Percentiles rank a stretch among this genome's conserved stretches.
These are phyloP conservation scores for Voacanga thouarsii DNA, from an alignment of 257 asterid genomes.

Conservation along the genomic window DNA sequence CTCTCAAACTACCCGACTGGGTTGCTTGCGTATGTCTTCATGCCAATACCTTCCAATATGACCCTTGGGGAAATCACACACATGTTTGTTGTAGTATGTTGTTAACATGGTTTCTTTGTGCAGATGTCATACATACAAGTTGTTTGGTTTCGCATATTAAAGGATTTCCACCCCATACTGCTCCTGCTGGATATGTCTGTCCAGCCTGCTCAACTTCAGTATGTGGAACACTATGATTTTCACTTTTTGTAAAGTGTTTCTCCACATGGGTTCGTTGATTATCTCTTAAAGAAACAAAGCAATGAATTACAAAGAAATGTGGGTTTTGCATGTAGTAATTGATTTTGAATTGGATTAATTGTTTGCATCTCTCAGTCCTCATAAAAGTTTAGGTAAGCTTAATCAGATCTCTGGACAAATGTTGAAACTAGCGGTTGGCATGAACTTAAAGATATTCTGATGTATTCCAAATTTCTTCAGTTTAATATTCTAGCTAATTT, in stretches of 20 bases:
- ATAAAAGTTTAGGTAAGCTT: background rate
- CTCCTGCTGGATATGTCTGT: conserved; percentile 85
- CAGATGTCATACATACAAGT: conserved; percentile 75
- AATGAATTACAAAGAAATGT: background rate
- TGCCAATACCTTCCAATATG: conserved; percentile 8
- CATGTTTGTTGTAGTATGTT: background rate
- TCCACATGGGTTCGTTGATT: background rate
- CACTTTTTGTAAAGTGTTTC: conserved; percentile 2
- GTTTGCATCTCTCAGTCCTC: background rate
- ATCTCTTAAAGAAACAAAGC: background rate
- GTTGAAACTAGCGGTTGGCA: background rate
- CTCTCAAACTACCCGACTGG: conserved; percentile 77
- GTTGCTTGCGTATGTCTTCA: conserved; percentile 81
- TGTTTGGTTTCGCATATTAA: conserved; percentile 77
- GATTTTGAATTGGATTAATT: background rate
- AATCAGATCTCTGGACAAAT: background rate
- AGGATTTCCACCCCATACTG: conserved; percentile 74
- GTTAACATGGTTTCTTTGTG: conserved; percentile 16
- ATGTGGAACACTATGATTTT: conserved; percentile 25
- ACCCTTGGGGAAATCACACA: conserved; percentile 1
- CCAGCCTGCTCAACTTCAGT: conserved; percentile 78
- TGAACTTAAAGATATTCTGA: background rate
- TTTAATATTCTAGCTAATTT: background rate
- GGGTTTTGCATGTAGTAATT: conserved; percentile 1
- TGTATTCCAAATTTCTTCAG: background rate